These are phyloP conservation scores for Trichoderma pleuroti DNA, from an alignment of 2,329 filamentous ascomycete genomes.

Conservation along the genomic window DNA sequence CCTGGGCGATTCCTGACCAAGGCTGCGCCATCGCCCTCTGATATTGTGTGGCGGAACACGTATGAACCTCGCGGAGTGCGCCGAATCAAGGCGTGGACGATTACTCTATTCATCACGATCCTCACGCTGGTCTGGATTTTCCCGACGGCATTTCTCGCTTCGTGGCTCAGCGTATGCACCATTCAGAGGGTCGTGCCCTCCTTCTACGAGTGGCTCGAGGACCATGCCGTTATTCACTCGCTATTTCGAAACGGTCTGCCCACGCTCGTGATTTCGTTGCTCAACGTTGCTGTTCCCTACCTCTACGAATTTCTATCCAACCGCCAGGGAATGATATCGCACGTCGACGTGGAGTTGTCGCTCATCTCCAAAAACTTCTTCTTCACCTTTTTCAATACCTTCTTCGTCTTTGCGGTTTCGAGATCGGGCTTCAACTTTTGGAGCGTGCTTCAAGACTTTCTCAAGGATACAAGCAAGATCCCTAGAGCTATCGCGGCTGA, in stretches of 20 bases:
- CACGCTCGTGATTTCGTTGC: constrained; percentile 76
- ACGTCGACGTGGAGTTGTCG: constrained; percentile 89
- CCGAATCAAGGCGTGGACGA: constrained; percentile 73
- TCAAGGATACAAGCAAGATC: constrained; percentile 76
- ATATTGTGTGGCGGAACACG: constrained; percentile 94
- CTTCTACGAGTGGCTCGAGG: constrained; percentile 63
- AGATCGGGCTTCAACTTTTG: constrained; percentile 77
- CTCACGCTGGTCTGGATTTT: constrained; percentile 86
- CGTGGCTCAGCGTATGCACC: constrained; percentile 74
- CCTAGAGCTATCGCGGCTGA: constrained; percentile 72
- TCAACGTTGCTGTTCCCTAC: constrained; percentile 88
- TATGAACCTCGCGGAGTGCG: constrained; percentile 73
- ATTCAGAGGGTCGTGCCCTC: constrained; percentile 69
- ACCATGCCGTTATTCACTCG: constrained; percentile 67
- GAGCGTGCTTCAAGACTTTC: constrained; percentile 65
- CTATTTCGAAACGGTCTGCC: constrained; percentile 85
- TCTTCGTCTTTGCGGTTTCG: constrained; percentile 88
- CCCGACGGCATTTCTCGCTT: constrained; percentile 74
- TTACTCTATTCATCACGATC: constrained; percentile 78
- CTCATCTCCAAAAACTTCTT: constrained; percentile 98
- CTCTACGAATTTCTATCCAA: constrained; percentile 92
- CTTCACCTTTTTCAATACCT: constrained; percentile 99
- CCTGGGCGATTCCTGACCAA: constrained; percentile 83
- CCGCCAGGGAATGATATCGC: constrained; percentile 90
- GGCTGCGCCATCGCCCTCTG: constrained; percentile 79